phyloP scores from a whole-genome alignment of 495 filamentous ascomycete species.

The Hyaloscypha hepaticicola region DNA sequence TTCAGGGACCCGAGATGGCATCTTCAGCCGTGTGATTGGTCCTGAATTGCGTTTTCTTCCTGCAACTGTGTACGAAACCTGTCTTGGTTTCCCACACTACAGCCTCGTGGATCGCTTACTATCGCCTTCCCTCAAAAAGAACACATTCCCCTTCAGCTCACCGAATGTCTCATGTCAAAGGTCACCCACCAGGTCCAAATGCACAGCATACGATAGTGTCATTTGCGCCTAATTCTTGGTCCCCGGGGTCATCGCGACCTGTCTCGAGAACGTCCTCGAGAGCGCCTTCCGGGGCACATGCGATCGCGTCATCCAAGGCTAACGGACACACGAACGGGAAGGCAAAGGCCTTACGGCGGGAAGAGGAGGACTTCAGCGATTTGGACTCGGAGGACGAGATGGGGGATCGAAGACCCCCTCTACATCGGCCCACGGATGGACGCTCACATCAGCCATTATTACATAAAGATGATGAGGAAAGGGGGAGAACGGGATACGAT shows the following conservation, averaged over 20 bases:
- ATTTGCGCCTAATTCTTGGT: slow-evolving; percentile 12
- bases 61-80: slow-evolving; percentile 10
- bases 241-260: slow-evolving; percentile 15
- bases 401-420: slow-evolving; percentile 43
- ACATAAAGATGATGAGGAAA: slow-evolving; percentile 38
- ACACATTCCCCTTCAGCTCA: slow-evolving; percentile 1
- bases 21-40: slow-evolving; percentile 5
- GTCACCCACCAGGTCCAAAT: slow-evolving; percentile 21
- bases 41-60: background rate
- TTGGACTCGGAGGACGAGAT: slow-evolving; percentile 43
- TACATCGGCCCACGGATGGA: slow-evolving; percentile 52
- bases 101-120: slow-evolving; percentile 20
- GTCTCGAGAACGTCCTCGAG: slow-evolving; percentile 26
- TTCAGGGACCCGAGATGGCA: background rate
- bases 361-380: slow-evolving; percentile 22
- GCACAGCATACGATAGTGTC: slow-evolving; percentile 11
- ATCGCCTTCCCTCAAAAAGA: background rate
- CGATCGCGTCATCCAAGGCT: background rate
- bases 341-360: background rate
- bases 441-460: slow-evolving; percentile 55
- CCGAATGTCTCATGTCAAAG: slow-evolving; percentile 31
- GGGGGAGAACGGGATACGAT: slow-evolving; percentile 42
- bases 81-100: slow-evolving; percentile 14
- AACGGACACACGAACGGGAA: slow-evolving; percentile 19
- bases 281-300: slow-evolving; percentile 13